Conservation (phyloP, 2,329 filamentous ascomycete genomes). For the Neonectria punicea region DNA sequence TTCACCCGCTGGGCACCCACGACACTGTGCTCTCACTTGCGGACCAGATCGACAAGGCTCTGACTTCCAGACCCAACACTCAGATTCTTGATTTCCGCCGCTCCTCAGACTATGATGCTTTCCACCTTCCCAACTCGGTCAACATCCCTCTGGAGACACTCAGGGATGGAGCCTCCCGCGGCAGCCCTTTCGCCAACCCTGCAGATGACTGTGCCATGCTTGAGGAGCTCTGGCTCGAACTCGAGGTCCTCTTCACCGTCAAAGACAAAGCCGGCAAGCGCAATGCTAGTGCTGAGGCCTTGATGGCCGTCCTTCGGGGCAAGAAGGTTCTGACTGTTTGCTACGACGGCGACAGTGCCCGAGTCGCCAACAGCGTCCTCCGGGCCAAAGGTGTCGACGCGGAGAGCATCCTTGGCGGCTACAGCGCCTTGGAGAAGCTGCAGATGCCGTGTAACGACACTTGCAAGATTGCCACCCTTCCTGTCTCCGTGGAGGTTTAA, state of each 20-base stretch:
- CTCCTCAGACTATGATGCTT: slow-evolving; percentile 52
- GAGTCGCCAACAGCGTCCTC: slow-evolving; percentile 65
- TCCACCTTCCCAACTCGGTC: slow-evolving; percentile 57
- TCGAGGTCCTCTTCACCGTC: slow-evolving; percentile 57
- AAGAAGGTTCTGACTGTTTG: slow-evolving; percentile 60
- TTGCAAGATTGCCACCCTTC: slow-evolving; percentile 36
- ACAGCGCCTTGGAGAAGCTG: slow-evolving; percentile 39
- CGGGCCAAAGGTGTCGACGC: slow-evolving; percentile 61
- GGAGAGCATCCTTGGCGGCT: slow-evolving; percentile 58
- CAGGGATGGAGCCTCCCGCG: slow-evolving; percentile 40
- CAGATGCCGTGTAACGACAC: slow-evolving; percentile 42
- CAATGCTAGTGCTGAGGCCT: slow-evolving; percentile 41
- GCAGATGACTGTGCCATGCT: slow-evolving; percentile 58
- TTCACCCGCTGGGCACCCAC: slow-evolving; percentile 39
- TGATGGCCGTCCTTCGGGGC: slow-evolving; percentile 45
- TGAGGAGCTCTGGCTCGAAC: slow-evolving; percentile 58
- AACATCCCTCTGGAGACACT: slow-evolving; percentile 57
- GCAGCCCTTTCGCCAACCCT: slow-evolving; percentile 52
- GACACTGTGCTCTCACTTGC: slow-evolving; percentile 40
- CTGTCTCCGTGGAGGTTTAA: slow-evolving; percentile 40
- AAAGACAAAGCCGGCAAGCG: slow-evolving; percentile 42
- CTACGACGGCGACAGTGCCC: slow-evolving; percentile 64
- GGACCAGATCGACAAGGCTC: slow-evolving; percentile 40
- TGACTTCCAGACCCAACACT: slow-evolving; percentile 43
- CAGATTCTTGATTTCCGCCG: slow-evolving; percentile 58